Evolutionary conservation across 2,329 filamentous ascomycete genomes (phyloP).

Genomic region (Aspergillus spinulosporus): DNA sequence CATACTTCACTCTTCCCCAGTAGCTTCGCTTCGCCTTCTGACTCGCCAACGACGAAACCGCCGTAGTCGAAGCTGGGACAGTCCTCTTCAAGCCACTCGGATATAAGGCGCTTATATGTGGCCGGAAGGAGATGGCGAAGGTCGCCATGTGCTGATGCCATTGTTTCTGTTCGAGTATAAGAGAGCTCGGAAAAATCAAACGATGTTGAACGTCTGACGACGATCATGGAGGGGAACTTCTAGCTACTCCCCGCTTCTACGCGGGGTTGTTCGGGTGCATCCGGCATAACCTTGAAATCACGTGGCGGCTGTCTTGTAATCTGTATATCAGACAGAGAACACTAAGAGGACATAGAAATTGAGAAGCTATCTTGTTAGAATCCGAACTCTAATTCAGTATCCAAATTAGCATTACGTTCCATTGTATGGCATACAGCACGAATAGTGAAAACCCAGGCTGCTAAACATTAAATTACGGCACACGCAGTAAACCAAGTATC

Average conservation of each 20-base stretch:
- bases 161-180: constrained; percentile 21
- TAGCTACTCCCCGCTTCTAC: constrained; percentile 11
- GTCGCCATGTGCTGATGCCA: constrained; percentile 60
- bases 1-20: constrained; percentile 58
- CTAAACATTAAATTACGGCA: neutral
- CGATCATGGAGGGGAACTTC: constrained; percentile 5
- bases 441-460: neutral
- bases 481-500: too few species aligned
- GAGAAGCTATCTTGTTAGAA: too few species aligned
- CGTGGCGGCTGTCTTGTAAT: neutral
- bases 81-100: constrained; percentile 90
- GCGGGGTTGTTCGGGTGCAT: constrained; percentile 12
- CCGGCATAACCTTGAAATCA: constrained; percentile 8
- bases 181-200: neutral
- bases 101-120: constrained; percentile 78
- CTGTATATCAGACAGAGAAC: neutral
- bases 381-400: neutral
- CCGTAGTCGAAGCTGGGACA: constrained; percentile 96
- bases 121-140: constrained; percentile 75
- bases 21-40: constrained; percentile 46
- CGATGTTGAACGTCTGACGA: neutral
- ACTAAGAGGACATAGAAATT: too few species aligned
- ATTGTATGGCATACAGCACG: neutral
- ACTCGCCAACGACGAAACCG: constrained; percentile 85
- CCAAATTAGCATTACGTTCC: neutral